A percentile compares a stretch with the other conserved stretches of the same genome.
Evolutionary conservation across 2,329 filamentous ascomycete species (phyloP).

Genomic region (Paecilomyces sp.): DNA sequence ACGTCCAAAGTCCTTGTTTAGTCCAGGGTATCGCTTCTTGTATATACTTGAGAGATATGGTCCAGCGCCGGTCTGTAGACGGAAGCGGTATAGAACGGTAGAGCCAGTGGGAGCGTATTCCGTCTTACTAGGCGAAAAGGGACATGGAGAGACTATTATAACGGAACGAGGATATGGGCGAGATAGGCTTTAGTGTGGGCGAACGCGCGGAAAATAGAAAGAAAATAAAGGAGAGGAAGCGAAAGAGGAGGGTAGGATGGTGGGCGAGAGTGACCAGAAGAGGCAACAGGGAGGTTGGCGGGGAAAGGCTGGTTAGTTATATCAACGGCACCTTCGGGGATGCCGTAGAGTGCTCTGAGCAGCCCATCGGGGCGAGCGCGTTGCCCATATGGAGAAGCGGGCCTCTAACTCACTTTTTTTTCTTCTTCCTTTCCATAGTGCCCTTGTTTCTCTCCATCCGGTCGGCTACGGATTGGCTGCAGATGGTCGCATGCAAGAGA

Average conservation of each 20-base stretch:
- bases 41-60: not conserved
- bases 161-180: conserved; percentile 9
- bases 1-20: conserved; percentile 4
- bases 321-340: not conserved
- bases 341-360: not conserved
- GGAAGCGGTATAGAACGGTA: conserved; percentile 16
- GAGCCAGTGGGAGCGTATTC: conserved; percentile 5
- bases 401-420: not conserved
- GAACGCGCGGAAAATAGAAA: conserved; percentile 6
- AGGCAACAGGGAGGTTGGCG: conserved; percentile 9
- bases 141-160: conserved; percentile 11
- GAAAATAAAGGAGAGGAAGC: conserved; percentile 6
- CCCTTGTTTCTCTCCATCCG: not conserved
- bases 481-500: conserved; percentile 3
- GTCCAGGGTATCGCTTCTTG: not conserved
- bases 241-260: conserved; percentile 10
- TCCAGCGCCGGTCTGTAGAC: not conserved
- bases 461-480: conserved; percentile 1
- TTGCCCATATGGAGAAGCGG: not conserved
- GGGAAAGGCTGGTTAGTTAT: conserved; percentile 1
- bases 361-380: not conserved
- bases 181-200: conserved; percentile 10
- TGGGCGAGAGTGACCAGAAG: conserved; percentile 15
- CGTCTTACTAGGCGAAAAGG: conserved; percentile 10
- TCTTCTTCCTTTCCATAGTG: not conserved